These are phyloP conservation scores for Thalia dealbata DNA, from an alignment of 176 grass and related monocot genomes.

Conservation along the genomic window DNA sequence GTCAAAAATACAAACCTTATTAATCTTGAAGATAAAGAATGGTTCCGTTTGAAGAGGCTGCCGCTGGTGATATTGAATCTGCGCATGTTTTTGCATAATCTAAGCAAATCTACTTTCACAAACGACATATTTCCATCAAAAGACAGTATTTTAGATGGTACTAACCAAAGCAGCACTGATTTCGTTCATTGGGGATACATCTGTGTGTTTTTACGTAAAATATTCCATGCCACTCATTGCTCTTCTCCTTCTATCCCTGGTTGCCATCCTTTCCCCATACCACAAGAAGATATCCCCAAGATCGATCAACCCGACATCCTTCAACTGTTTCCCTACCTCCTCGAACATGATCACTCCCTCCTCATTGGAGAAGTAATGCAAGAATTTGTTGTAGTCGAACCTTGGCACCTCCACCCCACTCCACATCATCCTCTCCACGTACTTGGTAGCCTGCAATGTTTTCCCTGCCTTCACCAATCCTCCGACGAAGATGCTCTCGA, in stretches of 20 bases:
- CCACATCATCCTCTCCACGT: conserved; percentile 68
- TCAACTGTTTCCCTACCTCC: conserved; percentile 47
- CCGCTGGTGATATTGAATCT: too few relatives aligned
- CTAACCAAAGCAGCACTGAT: background rate
- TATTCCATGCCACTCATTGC: conserved; percentile 30
- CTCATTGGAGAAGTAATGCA: conserved; percentile 65
- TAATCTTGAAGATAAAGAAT: too few relatives aligned
- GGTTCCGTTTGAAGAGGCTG: too few relatives aligned
- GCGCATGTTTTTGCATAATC: too few relatives aligned
- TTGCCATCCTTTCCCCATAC: conserved; percentile 78
- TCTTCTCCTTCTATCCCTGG: conserved; percentile 60
- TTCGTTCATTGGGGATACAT: background rate
- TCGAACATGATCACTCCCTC: conserved; percentile 57
- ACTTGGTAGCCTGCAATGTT: conserved; percentile 65
- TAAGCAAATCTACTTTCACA: too few relatives aligned
- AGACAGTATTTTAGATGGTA: too few relatives aligned
- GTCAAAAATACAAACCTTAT: too few relatives aligned
- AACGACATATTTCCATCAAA: too few relatives aligned
- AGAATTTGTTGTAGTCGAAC: conserved; percentile 78
- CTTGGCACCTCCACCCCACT: conserved; percentile 56
- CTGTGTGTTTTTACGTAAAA: background rate
- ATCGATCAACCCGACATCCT: conserved; percentile 46
- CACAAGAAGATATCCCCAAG: conserved; percentile 59
- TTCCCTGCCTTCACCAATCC: conserved; percentile 71
- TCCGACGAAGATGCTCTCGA: conserved; percentile 77